Evolutionary conservation across 2,329 filamentous ascomycete species (phyloP), one percentile per base, ranked within the genome.

Genomic region (Bipolaris gigantea): DNA sequence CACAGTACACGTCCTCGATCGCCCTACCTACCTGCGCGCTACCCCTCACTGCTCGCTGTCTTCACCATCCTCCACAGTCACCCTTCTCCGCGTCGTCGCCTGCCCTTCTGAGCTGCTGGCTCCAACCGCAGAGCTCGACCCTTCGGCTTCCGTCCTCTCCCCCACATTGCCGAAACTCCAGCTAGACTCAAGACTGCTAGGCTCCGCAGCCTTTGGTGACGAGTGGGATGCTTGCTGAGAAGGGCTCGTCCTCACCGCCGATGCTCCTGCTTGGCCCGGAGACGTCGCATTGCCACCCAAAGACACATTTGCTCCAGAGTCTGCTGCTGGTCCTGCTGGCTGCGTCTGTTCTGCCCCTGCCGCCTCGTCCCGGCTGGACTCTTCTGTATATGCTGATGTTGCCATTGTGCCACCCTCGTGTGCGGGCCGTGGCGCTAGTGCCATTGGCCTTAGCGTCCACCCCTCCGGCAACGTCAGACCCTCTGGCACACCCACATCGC

Each of bases 391-490:
- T 21, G 54, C 42, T 21, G 56, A 21, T 23, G 52, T 30, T 45
- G 46, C 19, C 42, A 27, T 50, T 23, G 55, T 45, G 43, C 23
- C 25, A 33, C 38, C 48, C 32, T 61, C 57, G 23, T 56, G 59
- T 15, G 48, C 59, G 40, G 57, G 19, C 42, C 61, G 64, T 32
- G 62, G 60, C 51, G 65, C 56, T 34, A 65, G 55, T 30, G 67
- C 60, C 67, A 73, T 69, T 5, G 69, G 67, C 49, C 69, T 60
- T 57, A 75, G 48, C 16, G 70, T 73, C 71, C 72, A 75, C 13
- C 72, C 73, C 44, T 71, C 67, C 7, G 73, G 73, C 33, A 75
- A 63, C n/a, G 62, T 64, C 44, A 75, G 48, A 5, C 73, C 73
- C 47, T 63, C 63, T 8, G 72, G 73, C 25, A 75, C 50, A 44